Percentiles rank a stretch among this genome's conserved stretches.
phyloP scores from a whole-genome alignment of 495 filamentous ascomycete species.

The Delitschia confertaspora region DNA sequence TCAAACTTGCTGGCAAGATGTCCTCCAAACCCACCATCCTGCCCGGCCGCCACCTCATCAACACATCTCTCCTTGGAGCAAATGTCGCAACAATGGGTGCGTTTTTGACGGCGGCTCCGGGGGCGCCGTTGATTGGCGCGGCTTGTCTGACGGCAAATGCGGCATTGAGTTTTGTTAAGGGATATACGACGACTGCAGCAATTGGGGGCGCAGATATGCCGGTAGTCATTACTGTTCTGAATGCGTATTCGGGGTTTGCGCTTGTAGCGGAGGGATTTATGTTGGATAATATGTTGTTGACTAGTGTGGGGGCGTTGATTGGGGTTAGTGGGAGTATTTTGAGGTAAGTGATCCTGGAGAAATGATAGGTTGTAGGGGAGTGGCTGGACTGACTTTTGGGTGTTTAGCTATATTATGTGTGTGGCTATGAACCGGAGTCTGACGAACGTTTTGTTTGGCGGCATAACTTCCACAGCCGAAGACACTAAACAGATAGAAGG shows the following conservation, averaged over 20 bases:
- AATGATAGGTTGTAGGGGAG: slow-evolving; percentile 37
- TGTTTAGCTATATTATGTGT: slow-evolving; percentile 43
- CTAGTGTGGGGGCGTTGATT: slow-evolving; percentile 69
- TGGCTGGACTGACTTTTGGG: not conserved
- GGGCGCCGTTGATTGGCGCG: slow-evolving; percentile 61
- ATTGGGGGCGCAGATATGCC: slow-evolving; percentile 86
- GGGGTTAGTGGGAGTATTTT: slow-evolving; percentile 75
- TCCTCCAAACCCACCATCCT: slow-evolving; percentile 60
- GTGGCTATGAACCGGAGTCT: slow-evolving; percentile 77
- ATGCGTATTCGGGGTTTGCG: slow-evolving; percentile 78
- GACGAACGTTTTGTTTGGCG: slow-evolving; percentile 73
- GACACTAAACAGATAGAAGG: slow-evolving; percentile 66
- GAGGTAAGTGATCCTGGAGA: too few relatives aligned
- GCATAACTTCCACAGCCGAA: slow-evolving; percentile 52
- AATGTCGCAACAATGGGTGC: slow-evolving; percentile 72
- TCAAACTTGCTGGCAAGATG: slow-evolving; percentile 71
- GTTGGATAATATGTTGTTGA: slow-evolving; percentile 73
- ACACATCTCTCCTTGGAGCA: slow-evolving; percentile 56
- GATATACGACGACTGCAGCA: slow-evolving; percentile 70
- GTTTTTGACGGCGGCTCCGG: slow-evolving; percentile 68
- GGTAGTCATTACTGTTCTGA: slow-evolving; percentile 76
- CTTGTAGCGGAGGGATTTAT: slow-evolving; percentile 77
- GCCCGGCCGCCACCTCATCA: slow-evolving; percentile 60
- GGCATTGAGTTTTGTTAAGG: slow-evolving; percentile 66
- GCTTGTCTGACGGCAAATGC: slow-evolving; percentile 64